A percentile compares a stretch with the other conserved stretches of the same genome.
phyloP scores from a whole-genome alignment of 2,329 filamentous ascomycete genomes.

The Sporothrix pallida region DNA sequence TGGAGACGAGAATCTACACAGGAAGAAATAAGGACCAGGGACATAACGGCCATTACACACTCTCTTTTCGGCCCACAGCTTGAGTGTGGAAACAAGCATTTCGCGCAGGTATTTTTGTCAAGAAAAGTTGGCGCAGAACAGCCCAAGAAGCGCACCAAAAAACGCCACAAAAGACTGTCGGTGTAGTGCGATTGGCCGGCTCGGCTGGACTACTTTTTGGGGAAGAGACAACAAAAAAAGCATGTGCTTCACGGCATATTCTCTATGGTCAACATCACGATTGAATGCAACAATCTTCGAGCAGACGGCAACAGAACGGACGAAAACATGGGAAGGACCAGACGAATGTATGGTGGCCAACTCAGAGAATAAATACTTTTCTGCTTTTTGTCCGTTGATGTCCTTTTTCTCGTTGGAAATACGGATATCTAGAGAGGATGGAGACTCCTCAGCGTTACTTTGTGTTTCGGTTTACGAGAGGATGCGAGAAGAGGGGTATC shows the following conservation, averaged over 20 bases:
- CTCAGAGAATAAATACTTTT: too few species aligned
- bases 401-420: too few species aligned
- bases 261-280: neutral
- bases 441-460: neutral
- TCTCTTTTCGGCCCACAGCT: neutral
- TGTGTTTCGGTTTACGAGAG: neutral
- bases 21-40: neutral
- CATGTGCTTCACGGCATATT: constrained; percentile 8
- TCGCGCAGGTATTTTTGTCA: neutral
- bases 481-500: constrained; percentile 12
- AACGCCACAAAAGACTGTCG: constrained; percentile 6
- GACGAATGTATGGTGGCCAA: too few species aligned
- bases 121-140: neutral
- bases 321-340: neutral
- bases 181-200: constrained; percentile 31
- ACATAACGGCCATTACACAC: neutral
- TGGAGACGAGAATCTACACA: neutral
- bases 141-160: neutral
- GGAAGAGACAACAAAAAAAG: neutral
- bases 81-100: neutral
- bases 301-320: neutral
- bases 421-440: too few species aligned
- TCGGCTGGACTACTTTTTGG: neutral
- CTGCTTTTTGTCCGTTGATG: too few species aligned
- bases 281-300: neutral